phyloP scores from a whole-genome alignment of 2,329 filamentous ascomycete genomes.

The Chaetomium sp. region DNA sequence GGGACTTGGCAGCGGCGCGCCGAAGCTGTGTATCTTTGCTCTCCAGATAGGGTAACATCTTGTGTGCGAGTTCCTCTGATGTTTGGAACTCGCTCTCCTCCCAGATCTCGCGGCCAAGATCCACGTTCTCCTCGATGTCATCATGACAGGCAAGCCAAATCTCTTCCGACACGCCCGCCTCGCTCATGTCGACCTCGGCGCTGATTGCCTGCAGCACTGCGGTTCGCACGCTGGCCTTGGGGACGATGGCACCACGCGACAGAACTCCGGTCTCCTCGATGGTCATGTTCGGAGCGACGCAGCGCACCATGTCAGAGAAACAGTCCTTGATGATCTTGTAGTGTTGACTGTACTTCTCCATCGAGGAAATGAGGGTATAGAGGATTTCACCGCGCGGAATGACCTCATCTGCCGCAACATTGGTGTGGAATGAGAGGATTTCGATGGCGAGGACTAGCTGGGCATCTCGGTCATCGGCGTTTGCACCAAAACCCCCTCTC shows the following conservation, averaged over 20 bases:
- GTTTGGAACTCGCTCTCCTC: slow-evolving; percentile 84
- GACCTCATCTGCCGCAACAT: slow-evolving; percentile 71
- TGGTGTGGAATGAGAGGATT: slow-evolving; percentile 85
- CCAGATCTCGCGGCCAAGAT: slow-evolving; percentile 87
- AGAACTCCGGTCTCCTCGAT: slow-evolving; percentile 72
- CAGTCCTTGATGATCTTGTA: slow-evolving; percentile 96
- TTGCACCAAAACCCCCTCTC: slow-evolving; percentile 73
- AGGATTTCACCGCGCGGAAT: slow-evolving; percentile 78
- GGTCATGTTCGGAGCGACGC: slow-evolving; percentile 78
- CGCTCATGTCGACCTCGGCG: slow-evolving; percentile 87
- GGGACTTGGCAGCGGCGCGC: slow-evolving; percentile 76
- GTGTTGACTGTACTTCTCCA: slow-evolving; percentile 89
- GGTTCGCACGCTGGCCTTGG: slow-evolving; percentile 77
- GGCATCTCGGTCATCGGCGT: slow-evolving; percentile 79
- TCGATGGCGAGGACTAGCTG: slow-evolving; percentile 89
- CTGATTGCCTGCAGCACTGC: slow-evolving; percentile 88
- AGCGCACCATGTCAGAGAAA: slow-evolving; percentile 81
- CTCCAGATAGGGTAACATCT: slow-evolving; percentile 76
- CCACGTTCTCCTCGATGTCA: slow-evolving; percentile 82
- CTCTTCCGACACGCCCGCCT: slow-evolving; percentile 82
- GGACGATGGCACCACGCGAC: slow-evolving; percentile 76
- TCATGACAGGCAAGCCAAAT: slow-evolving; percentile 95
- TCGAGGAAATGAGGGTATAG: slow-evolving; percentile 70
- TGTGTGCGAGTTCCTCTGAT: slow-evolving; percentile 63
- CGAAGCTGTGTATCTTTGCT: slow-evolving; percentile 80